Conservation (phyloP, 2,329 filamentous ascomycete genomes). For the Ambrosiella xylebori region DNA sequence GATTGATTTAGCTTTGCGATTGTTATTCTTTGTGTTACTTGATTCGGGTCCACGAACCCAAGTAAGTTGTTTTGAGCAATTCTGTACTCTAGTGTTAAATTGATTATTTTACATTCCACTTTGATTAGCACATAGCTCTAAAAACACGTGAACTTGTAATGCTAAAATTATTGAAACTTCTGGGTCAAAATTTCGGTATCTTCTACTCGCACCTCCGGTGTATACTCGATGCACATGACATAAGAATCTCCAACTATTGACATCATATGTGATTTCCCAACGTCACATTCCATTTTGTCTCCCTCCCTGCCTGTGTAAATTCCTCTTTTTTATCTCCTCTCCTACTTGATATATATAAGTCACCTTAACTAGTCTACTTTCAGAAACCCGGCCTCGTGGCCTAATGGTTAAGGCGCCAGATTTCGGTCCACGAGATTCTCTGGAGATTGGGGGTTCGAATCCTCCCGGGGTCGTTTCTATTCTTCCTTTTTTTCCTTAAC, state of each 20-base stretch:
- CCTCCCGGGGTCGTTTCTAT: conserved; percentile 11
- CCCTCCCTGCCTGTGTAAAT: no score
- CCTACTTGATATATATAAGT: not conserved
- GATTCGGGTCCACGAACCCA: not conserved
- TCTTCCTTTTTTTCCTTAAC: not conserved
- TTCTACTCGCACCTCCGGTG: no score
- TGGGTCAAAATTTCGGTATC: no score
- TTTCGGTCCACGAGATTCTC: conserved; percentile 11
- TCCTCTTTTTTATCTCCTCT: no score
- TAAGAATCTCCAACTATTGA: no score
- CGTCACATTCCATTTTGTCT: no score
- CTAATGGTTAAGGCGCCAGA: conserved; percentile 14
- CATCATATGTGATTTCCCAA: no score
- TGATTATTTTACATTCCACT: not conserved
- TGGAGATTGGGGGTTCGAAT: conserved; percentile 14
- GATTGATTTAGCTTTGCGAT: not conserved
- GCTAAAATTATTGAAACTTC: no score
- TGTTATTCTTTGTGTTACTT: not conserved
- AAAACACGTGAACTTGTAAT: no score
- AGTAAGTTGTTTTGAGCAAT: not conserved
- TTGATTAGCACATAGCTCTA: not conserved
- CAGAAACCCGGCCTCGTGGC: conserved; percentile 12
- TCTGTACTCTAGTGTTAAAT: not conserved
- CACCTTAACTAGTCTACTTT: not conserved
- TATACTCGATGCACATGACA: no score